Conservation (phyloP, 768 basidiomycete species). For the Boletus speciosus region DNA sequence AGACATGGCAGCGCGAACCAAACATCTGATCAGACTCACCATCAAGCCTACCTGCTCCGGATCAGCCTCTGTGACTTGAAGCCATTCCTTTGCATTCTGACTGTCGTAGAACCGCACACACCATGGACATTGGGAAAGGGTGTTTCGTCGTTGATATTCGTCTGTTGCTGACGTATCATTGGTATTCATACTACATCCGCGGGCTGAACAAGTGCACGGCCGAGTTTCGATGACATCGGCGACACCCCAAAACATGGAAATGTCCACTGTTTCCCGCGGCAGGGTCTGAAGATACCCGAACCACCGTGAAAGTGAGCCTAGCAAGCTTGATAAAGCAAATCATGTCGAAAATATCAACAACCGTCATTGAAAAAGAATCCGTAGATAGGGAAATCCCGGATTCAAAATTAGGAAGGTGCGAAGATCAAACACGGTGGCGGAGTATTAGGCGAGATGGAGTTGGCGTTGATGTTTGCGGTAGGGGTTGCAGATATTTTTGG, state of each 20-base stretch:
- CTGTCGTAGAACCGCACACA: slow-evolving; percentile 27
- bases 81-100: slow-evolving; percentile 32
- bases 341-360: slow-evolving; percentile 4
- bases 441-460: slow-evolving; percentile 17
- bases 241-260: slow-evolving; percentile 60
- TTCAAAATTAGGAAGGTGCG: slow-evolving; percentile 13
- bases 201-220: slow-evolving; percentile 17
- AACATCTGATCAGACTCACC: slow-evolving; percentile 25
- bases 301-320: slow-evolving; percentile 53
- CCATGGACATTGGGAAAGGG: slow-evolving; percentile 10
- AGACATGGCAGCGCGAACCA: neutral
- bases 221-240: slow-evolving; percentile 18
- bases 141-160: neutral
- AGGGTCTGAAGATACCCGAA: slow-evolving; percentile 64
- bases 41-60: slow-evolving; percentile 22
- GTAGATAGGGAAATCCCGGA: slow-evolving; percentile 26
- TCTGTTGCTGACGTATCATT: slow-evolving; percentile 5
- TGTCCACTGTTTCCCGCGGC: slow-evolving; percentile 47
- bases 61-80: slow-evolving; percentile 31
- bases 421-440: slow-evolving; percentile 10
- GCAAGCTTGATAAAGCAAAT: slow-evolving; percentile 39
- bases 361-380: slow-evolving; percentile 10
- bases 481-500: slow-evolving; percentile 16
- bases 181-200: slow-evolving; percentile 9
- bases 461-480: slow-evolving; percentile 19